Base-by-base conservation (phyloP, 2,329 filamentous ascomycete genomes). In the Sclerotinia trifoliorum region DNA sequence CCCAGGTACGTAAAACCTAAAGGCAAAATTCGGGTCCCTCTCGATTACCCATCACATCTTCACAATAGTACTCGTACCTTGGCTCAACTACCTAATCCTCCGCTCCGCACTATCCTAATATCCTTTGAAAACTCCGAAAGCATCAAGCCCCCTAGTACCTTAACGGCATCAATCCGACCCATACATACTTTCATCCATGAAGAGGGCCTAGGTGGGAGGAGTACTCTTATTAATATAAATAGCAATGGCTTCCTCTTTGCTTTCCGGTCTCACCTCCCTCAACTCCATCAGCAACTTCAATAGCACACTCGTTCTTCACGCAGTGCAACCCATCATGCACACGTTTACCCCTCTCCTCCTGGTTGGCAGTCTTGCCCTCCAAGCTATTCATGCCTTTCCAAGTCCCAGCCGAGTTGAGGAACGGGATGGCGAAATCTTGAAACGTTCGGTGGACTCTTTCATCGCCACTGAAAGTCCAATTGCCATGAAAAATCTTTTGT, bases 381-480 rank as follows among this genome's bases (percentile, higher is more conserved):
- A 86, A 78, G 77, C 79, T 52, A 82, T 83, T 72, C 75, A 86
- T 55, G 83, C 83, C 56, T 79, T 81, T 15, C 83, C 83, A 2
- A 77, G 78, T 51, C 71, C 76, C 39, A 72, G 77, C 71, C 71
- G 72, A 48, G 66, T 75, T 46, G 76, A 72, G 72, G 67, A 74
- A 70, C 73, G 76, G 29, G 78, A 81, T 54, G 78, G 73, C 58
- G 74, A 77, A 42, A 70, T 84, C 58, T 71, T 80, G 68, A 85
- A 82, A 74, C 80, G 83, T 61, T 79, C 80, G 32, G 82, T 87
- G 19, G 83, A 85, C 71, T 79, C 80, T 44, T 89, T 85, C 75
- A 80, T 89, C 71, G 76, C 80, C 42, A 81, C 79, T 0, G 82
- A 88, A 76, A 82, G 79, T 21, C 80, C 83, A 10, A 80, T 86